Evolutionary conservation across 306 rosid species (phyloP).

Genomic region (Echinosophora koreensis): DNA sequence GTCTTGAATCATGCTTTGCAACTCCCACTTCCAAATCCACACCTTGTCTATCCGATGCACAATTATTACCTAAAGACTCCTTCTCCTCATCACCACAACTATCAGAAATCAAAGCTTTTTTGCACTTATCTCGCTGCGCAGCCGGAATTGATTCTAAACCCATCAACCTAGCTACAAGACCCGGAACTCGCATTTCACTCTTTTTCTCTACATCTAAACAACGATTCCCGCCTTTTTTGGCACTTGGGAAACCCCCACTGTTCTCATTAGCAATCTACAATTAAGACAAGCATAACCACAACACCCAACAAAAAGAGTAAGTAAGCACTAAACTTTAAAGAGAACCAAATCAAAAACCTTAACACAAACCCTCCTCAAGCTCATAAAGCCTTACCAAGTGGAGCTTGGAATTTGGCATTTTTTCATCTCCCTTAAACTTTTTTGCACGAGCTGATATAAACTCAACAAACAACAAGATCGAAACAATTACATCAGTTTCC

Average conservation of each 20-base stretch:
- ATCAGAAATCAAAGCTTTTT: constrained; percentile 59
- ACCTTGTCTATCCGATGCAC: constrained; percentile 54
- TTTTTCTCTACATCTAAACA: constrained; percentile 55
- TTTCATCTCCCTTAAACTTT: constrained; percentile 79
- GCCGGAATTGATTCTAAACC: constrained; percentile 87
- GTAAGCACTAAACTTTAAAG: constrained; percentile 8
- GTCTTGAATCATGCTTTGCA: constrained; percentile 73
- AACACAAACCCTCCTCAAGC: background rate
- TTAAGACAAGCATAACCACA: constrained; percentile 37
- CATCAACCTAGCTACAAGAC: constrained; percentile 91
- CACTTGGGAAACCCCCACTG: constrained; percentile 78
- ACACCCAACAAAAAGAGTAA: constrained; percentile 24
- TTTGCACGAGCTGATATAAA: constrained; percentile 65
- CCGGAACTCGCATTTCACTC: constrained; percentile 72
- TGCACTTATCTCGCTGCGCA: constrained; percentile 59
- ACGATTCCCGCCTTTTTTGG: constrained; percentile 62
- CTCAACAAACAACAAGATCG: constrained; percentile 41
- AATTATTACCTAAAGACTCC: constrained; percentile 27
- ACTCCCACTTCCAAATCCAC: constrained; percentile 59
- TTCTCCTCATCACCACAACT: constrained; percentile 48
- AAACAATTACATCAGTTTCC: constrained; percentile 42
- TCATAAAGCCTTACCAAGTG: constrained; percentile 67
- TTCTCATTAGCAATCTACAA: constrained; percentile 89
- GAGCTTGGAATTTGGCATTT: constrained; percentile 74
- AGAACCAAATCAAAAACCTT: constrained; percentile 6